These are phyloP conservation scores for Cunninghamia lanceolata DNA, from an alignment of 75 land plant species.

Conservation along the genomic window DNA sequence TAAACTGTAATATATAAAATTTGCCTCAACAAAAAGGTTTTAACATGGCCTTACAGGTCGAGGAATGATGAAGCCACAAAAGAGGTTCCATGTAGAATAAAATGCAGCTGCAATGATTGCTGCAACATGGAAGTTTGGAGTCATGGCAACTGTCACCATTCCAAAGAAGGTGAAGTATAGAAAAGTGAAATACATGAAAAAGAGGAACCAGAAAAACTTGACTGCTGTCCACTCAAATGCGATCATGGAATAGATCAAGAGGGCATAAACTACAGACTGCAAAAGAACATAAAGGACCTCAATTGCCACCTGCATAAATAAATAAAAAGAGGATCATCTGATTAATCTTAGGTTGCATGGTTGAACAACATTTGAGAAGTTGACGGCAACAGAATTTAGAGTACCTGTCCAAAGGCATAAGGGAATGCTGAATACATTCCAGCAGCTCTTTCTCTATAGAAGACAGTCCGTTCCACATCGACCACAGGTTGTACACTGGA, in stretches of 20 bases:
- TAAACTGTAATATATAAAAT: not conserved
- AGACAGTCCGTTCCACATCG: slow-evolving; percentile 75
- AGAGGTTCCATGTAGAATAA: slow-evolving; percentile 40
- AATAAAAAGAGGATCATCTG: not conserved
- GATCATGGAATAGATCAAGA: slow-evolving; percentile 41
- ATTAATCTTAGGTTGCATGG: not conserved
- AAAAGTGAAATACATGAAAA: slow-evolving; percentile 38
- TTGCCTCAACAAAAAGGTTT: not conserved
- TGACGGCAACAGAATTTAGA: not conserved
- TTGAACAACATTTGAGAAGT: not conserved
- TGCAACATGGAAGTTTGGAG: slow-evolving; percentile 42
- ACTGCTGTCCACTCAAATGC: slow-evolving; percentile 30
- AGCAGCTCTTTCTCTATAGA: slow-evolving; percentile 82
- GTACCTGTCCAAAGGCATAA: slow-evolving; percentile 87
- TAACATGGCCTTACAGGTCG: slow-evolving; percentile 27
- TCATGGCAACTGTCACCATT: slow-evolving; percentile 47
- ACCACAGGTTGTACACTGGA: slow-evolving; percentile 75
- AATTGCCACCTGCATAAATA: slow-evolving; percentile 39
- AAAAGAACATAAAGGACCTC: slow-evolving; percentile 41
- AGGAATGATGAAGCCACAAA: slow-evolving; percentile 47
- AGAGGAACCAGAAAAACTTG: slow-evolving; percentile 47
- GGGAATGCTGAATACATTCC: slow-evolving; percentile 86
- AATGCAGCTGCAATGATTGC: slow-evolving; percentile 45
- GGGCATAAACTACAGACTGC: slow-evolving; percentile 30
- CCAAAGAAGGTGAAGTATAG: slow-evolving; percentile 56